phyloP scores from a whole-genome alignment of 257 asterid species.

The Jaltomata sinuosa region DNA sequence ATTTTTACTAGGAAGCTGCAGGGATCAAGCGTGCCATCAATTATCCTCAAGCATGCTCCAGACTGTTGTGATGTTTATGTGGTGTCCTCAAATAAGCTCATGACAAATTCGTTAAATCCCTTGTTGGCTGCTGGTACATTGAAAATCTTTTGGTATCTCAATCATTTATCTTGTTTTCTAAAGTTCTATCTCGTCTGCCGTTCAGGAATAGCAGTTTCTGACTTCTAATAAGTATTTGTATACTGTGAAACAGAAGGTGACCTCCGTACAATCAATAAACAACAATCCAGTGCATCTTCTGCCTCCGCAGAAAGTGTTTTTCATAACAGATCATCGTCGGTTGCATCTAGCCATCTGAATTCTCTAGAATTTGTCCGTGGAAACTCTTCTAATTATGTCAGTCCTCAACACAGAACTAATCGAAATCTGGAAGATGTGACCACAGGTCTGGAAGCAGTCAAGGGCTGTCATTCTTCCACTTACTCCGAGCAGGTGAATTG shows the following conservation, averaged over 20 bases:
- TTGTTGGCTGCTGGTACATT: slow-evolving; percentile 37
- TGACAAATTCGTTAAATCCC: slow-evolving; percentile 41
- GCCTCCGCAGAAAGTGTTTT: slow-evolving; percentile 25
- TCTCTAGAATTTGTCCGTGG: slow-evolving; percentile 18
- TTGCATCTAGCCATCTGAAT: slow-evolving; percentile 20
- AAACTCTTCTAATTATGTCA: slow-evolving; percentile 7
- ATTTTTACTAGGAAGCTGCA: slow-evolving; percentile 35
- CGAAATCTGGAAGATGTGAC: slow-evolving; percentile 20
- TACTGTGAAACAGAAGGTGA: slow-evolving; percentile 18
- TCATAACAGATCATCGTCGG: slow-evolving; percentile 5
- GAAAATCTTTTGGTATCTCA: background rate
- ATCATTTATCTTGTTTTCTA: background rate
- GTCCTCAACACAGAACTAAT: slow-evolving; percentile 7
- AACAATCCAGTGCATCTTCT: slow-evolving; percentile 23
- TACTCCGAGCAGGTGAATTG: slow-evolving; percentile 42
- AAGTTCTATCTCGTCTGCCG: background rate
- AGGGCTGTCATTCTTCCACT: slow-evolving; percentile 21
- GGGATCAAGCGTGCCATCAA: slow-evolving; percentile 56
- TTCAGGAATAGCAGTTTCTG: background rate
- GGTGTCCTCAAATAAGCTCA: slow-evolving; percentile 40
- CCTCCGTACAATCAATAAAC: slow-evolving; percentile 19
- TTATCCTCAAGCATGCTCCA: slow-evolving; percentile 63
- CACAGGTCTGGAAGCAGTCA: slow-evolving; percentile 13
- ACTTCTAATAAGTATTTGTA: slow-evolving; percentile 10
- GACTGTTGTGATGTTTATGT: slow-evolving; percentile 46